Percentiles rank a stretch among this genome's conserved stretches.
These are phyloP conservation scores for Fonsecaea multimorphosa DNA, from an alignment of 2,329 filamentous ascomycete genomes.

Conservation along the genomic window DNA sequence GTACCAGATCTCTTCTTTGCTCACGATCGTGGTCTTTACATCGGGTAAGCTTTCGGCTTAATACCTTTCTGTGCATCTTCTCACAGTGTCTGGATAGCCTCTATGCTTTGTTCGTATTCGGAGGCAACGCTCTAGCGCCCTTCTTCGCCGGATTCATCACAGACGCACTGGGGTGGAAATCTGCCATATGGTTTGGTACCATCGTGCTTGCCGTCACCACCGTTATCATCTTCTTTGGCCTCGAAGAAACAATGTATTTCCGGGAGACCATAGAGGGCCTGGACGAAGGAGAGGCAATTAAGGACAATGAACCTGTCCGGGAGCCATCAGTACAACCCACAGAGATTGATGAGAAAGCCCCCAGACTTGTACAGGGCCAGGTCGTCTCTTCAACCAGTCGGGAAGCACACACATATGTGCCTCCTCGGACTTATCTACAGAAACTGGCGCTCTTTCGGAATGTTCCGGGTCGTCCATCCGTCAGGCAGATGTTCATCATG, in stretches of 20 bases:
- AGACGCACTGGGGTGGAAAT: conserved; percentile 43
- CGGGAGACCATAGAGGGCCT: conserved; percentile 47
- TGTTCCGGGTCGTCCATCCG: conserved; percentile 10
- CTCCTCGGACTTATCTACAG: background rate
- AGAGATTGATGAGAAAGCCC: background rate
- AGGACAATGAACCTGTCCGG: no score
- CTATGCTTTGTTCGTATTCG: conserved; percentile 31
- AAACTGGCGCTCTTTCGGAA: conserved; percentile 16
- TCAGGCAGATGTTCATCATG: conserved; percentile 28
- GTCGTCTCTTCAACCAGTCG: background rate
- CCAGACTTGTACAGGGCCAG: background rate
- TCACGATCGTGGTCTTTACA: conserved; percentile 36
- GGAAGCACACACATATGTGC: background rate
- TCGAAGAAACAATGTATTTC: conserved; percentile 66
- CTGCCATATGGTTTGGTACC: conserved; percentile 61
- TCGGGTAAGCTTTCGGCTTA: conserved; percentile 3
- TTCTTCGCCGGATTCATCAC: conserved; percentile 42
- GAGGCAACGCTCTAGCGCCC: conserved; percentile 43
- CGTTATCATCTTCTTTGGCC: conserved; percentile 62
- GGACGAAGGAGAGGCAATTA: conserved; percentile 21
- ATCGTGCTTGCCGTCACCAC: conserved; percentile 59
- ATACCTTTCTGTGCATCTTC: no score
- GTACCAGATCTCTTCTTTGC: conserved; percentile 51
- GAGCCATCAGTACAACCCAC: no score
- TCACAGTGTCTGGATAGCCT: conserved; percentile 43